phyloP scores from a whole-genome alignment of 1,284 basidiomycete species.

The Chalciporus sp. region DNA sequence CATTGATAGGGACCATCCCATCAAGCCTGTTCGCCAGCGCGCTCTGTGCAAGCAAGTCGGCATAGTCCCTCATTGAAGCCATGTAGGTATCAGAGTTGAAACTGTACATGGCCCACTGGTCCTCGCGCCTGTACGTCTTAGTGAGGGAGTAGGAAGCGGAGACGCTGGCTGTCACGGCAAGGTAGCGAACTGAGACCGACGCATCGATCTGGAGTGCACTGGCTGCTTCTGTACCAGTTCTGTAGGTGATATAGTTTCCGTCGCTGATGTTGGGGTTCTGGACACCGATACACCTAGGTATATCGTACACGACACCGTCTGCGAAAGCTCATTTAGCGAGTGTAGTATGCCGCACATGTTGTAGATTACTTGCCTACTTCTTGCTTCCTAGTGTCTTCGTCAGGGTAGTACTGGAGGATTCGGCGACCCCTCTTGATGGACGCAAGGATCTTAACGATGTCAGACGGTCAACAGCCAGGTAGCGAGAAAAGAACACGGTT shows the following conservation, averaged over 20 bases:
- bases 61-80: slow-evolving; percentile 5
- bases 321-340: background rate
- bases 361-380: slow-evolving; percentile 3
- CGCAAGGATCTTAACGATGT: background rate
- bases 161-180: slow-evolving; percentile 2
- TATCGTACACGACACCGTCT: slow-evolving; percentile 1
- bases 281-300: slow-evolving; percentile 3
- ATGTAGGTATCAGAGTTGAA: slow-evolving; percentile 6
- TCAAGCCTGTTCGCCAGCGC: background rate
- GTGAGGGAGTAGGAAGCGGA: slow-evolving; percentile 9
- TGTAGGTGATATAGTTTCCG: slow-evolving; percentile 3
- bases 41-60: background rate
- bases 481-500: background rate
- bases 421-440: slow-evolving; percentile 1
- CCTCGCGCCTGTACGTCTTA: slow-evolving; percentile 6
- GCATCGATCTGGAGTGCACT: background rate
- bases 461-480: background rate
- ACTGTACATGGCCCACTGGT: slow-evolving; percentile 14
- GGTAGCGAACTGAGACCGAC: slow-evolving; percentile 4
- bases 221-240: background rate
- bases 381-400: slow-evolving; percentile 7
- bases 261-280: background rate
- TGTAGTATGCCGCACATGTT: too few relatives aligned
- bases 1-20: background rate
- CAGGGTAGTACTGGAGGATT: slow-evolving; percentile 1